A percentile compares a stretch with the other conserved stretches of the same genome.
phyloP scores from a whole-genome alignment of 805 yeast species.

The Isabelozyma pseudorhagii region DNA sequence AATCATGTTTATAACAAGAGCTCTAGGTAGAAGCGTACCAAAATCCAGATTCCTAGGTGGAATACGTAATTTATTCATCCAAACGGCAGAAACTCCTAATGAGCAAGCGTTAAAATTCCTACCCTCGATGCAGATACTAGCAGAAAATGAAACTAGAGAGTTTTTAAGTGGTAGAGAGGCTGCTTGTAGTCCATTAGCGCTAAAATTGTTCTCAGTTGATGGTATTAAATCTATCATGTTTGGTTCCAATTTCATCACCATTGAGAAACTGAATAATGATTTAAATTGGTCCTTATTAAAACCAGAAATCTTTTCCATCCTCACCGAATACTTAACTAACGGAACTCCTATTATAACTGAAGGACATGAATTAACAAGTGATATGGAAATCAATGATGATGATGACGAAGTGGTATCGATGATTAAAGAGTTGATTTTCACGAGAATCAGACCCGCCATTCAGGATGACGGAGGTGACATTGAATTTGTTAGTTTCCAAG shows the following conservation, averaged over 20 bases:
- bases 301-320: constrained; percentile 61
- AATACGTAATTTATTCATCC: constrained; percentile 52
- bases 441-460: constrained; percentile 69
- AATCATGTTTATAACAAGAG: neutral
- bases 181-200: constrained; percentile 68
- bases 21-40: neutral
- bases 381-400: constrained; percentile 49
- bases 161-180: constrained; percentile 76
- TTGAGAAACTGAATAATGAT: constrained; percentile 56
- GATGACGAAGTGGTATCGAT: constrained; percentile 66
- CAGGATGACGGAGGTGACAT: constrained; percentile 78
- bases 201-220: constrained; percentile 69
- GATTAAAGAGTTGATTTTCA: constrained; percentile 67
- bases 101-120: constrained; percentile 81
- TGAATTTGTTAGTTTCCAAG: constrained; percentile 57
- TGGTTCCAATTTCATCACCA: constrained; percentile 80
- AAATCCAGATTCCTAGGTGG: neutral
- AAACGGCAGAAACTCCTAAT: constrained; percentile 83
- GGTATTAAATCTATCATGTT: constrained; percentile 76
- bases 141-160: constrained; percentile 65
- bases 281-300: constrained; percentile 59
- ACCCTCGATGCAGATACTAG: constrained; percentile 70
- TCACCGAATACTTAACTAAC: constrained; percentile 53
- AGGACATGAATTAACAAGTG: constrained; percentile 23
- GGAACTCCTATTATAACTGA: constrained; percentile 54